These are phyloP conservation scores for Trametes maxima DNA, from an alignment of 768 basidiomycete genomes.

Conservation along the genomic window DNA sequence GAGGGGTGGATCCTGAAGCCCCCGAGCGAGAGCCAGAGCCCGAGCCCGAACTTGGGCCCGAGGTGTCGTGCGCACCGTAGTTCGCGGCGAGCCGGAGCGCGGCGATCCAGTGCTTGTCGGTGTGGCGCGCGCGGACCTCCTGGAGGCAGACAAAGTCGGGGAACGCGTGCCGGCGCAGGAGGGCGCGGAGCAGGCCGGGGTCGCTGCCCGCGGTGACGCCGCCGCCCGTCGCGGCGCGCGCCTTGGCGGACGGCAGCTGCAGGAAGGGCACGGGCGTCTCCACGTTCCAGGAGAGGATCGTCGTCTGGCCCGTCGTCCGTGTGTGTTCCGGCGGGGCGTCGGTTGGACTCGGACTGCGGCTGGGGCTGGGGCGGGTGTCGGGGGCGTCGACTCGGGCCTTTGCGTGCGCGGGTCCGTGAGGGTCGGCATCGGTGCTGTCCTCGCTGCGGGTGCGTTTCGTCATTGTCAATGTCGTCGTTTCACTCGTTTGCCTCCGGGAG, in stretches of 20 bases:
- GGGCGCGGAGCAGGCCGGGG: slow-evolving; percentile 25
- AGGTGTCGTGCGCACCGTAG: slow-evolving; percentile 12
- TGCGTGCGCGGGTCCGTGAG: neutral
- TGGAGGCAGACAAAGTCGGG: slow-evolving; percentile 32
- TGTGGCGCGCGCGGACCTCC: slow-evolving; percentile 28
- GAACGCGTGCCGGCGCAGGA: slow-evolving; percentile 23
- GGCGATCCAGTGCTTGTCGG: slow-evolving; percentile 28
- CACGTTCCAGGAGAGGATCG: slow-evolving; percentile 30
- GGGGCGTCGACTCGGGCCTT: neutral
- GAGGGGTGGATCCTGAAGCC: too few relatives aligned
- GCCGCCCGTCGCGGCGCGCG: slow-evolving; percentile 13
- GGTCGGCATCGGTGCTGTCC: neutral
- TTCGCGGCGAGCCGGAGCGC: slow-evolving; percentile 24
- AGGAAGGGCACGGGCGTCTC: slow-evolving; percentile 32
- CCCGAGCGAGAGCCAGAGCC: too few relatives aligned
- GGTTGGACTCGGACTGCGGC: neutral
- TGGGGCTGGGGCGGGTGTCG: too few relatives aligned
- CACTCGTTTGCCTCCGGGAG: neutral
- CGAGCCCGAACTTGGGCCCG: too few relatives aligned
- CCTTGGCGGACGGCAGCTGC: slow-evolving; percentile 20
- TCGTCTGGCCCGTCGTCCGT: neutral
- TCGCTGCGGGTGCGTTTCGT: slow-evolving; percentile 14
- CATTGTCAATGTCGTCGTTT: slow-evolving; percentile 7
- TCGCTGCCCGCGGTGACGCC: slow-evolving; percentile 13
- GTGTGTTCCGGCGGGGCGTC: neutral